phyloP scores from a whole-genome alignment of 129 eudicot species.

The Artemisia tridentata region DNA sequence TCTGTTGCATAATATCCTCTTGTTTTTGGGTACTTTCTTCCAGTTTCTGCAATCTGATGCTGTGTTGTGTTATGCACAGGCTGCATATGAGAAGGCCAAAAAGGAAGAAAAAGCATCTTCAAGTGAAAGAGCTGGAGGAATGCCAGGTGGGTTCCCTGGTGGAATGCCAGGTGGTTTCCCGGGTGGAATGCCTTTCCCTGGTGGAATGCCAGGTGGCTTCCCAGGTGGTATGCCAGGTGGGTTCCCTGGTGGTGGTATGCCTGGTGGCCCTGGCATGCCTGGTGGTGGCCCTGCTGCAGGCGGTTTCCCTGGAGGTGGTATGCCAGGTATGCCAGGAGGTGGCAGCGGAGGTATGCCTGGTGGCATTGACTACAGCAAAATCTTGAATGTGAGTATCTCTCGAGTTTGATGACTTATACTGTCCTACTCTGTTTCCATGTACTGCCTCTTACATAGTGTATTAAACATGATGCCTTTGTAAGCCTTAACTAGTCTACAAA shows the following conservation, averaged over 20 bases:
- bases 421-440: no score
- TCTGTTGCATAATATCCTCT: not conserved
- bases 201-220: constrained; percentile 64
- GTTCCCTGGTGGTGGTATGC: constrained; percentile 38
- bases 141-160: constrained; percentile 51
- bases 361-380: constrained; percentile 77
- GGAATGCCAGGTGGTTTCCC: constrained; percentile 63
- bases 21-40: not conserved
- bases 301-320: constrained; percentile 40
- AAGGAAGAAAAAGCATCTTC: constrained; percentile 78
- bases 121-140: constrained; percentile 56
- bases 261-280: constrained; percentile 60
- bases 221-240: constrained; percentile 75
- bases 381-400: constrained; percentile 61
- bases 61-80: constrained; percentile 37
- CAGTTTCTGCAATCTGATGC: constrained; percentile 6
- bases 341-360: constrained; percentile 47
- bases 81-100: constrained; percentile 92
- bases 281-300: constrained; percentile 41
- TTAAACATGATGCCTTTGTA: not conserved
- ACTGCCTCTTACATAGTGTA: no score
- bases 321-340: constrained; percentile 35
- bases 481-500: not conserved
- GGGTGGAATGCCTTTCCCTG: constrained; percentile 65
- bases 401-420: not conserved